Evolutionary conservation across 129 eudicot genomes (phyloP), one percentile per base, ranked within the genome.

Genomic region (Flaveria linearis): DNA sequence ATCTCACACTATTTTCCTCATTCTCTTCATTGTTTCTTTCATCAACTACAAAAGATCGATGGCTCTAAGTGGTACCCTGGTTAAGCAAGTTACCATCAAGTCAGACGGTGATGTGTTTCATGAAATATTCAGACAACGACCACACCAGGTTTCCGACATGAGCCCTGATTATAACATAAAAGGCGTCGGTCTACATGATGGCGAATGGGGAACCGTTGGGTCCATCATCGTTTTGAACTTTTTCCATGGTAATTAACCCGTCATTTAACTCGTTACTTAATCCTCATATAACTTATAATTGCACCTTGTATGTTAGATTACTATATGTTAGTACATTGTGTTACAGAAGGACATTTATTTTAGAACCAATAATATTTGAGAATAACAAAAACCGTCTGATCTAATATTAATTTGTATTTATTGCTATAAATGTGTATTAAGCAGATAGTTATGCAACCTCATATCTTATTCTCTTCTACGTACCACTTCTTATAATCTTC

Each of bases 181-280:
- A 55, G 70, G 79, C 14, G 66, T 63, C 26, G 76, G 78, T 72
- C 49, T 86, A 43, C 81, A 76, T 64, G 83, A 86, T 2, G 90
- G 90, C 25, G 90, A 83, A 47, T 86, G 81, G 84, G 90, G 90
- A 42, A 66, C 72, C 0, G 78, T 69, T 47, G 79, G 71, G 52
- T 65, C 80, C 11, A 42, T 47, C 26, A 65, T 76, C 4, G 10
- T 18, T 9, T 76, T 58, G 43, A 56, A 76, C 66, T 76, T 36
- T 16, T 49, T 76, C 9, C 80, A 76, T 66, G 80, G 73, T 76
- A 64, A 50, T 17, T 76, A 49, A 64, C 17, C n/a, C 2, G 26
- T 55, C 2, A 13, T 51, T 51, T 50, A 6, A 15, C 55, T 3
- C 10, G 3, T 18, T 68, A 2, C 10, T 7, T 55, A 55, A 55